Evolutionary conservation across 1,139 yeast genomes (phyloP).

Genomic region (Candida tetrigidarum): DNA sequence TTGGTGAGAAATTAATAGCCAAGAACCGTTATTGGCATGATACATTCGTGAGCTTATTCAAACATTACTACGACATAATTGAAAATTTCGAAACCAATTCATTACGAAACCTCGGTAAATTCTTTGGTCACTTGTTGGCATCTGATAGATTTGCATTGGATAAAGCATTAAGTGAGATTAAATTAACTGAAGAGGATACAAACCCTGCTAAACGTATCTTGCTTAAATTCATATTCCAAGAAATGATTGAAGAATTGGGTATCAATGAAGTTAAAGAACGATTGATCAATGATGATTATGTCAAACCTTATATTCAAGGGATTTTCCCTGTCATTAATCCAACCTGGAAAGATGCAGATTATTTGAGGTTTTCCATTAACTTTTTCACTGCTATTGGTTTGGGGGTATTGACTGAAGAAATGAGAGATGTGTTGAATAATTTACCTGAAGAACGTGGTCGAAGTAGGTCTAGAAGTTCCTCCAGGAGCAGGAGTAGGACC

Average conservation of each 20-base stretch:
- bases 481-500: constrained; percentile 17
- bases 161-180: constrained; percentile 57
- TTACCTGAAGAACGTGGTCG: constrained; percentile 24
- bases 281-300: constrained; percentile 50
- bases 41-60: constrained; percentile 57
- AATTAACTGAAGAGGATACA: constrained; percentile 72
- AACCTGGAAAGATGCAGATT: constrained; percentile 55
- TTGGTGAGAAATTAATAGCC: constrained; percentile 68
- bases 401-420: constrained; percentile 79
- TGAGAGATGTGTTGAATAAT: constrained; percentile 60
- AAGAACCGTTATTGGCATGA: constrained; percentile 56
- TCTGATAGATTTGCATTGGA: constrained; percentile 60
- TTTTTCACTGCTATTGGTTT: constrained; percentile 92
- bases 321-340: constrained; percentile 48
- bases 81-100: constrained; percentile 75
- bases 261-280: constrained; percentile 49
- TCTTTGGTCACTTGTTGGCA: constrained; percentile 87
- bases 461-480: constrained; percentile 20
- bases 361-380: constrained; percentile 80
- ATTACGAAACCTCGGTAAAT: constrained; percentile 77
- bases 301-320: constrained; percentile 51
- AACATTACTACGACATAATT: constrained; percentile 56
- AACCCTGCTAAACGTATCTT: constrained; percentile 83
- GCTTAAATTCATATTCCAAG: constrained; percentile 79
- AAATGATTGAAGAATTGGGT: constrained; percentile 81